phyloP scores from a whole-genome alignment of 139 green algal genomes.

The Pleodorina starrii region DNA sequence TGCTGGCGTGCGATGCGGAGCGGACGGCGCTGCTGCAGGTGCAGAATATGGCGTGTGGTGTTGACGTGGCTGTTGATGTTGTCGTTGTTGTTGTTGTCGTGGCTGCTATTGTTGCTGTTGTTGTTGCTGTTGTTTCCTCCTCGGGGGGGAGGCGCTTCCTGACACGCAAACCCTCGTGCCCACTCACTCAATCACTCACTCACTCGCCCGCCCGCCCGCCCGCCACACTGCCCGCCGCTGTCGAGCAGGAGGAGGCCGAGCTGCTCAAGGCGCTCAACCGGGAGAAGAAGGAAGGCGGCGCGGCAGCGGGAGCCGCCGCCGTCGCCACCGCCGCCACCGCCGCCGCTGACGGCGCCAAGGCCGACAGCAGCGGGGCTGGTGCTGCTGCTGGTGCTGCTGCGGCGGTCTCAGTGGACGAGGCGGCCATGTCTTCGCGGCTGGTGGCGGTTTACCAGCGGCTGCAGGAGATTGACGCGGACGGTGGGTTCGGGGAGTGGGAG shows the following conservation, averaged over 20 bases:
- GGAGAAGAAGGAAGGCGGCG: slow-evolving; percentile 13
- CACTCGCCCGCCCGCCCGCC: too few species aligned
- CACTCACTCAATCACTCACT: too few species aligned
- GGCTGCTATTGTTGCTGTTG: too few species aligned
- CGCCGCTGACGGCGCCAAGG: not conserved
- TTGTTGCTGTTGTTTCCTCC: too few species aligned
- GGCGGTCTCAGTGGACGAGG: slow-evolving; percentile 38
- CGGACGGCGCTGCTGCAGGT: slow-evolving; percentile 75
- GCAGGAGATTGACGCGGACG: slow-evolving; percentile 89
- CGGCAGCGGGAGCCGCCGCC: not conserved
- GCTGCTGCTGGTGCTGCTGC: not conserved
- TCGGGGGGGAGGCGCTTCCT: too few species aligned
- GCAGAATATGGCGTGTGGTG: too few species aligned
- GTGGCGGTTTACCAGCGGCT: slow-evolving; percentile 79
- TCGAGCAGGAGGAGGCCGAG: slow-evolving; percentile 70
- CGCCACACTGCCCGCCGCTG: too few species aligned
- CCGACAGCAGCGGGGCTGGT: not conserved
- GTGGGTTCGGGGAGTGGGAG: slow-evolving; percentile 57
- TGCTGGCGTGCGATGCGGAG: slow-evolving; percentile 88
- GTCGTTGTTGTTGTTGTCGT: too few species aligned
- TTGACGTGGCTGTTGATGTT: too few species aligned
- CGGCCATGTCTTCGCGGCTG: slow-evolving; percentile 59
- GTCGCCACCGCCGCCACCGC: not conserved
- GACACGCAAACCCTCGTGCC: too few species aligned
- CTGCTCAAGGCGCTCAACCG: slow-evolving; percentile 67